Evolutionary conservation across 371 early-diverging fungal species (phyloP), one percentile per base, ranked within the genome.

Genomic region (Mortierella sp.): DNA sequence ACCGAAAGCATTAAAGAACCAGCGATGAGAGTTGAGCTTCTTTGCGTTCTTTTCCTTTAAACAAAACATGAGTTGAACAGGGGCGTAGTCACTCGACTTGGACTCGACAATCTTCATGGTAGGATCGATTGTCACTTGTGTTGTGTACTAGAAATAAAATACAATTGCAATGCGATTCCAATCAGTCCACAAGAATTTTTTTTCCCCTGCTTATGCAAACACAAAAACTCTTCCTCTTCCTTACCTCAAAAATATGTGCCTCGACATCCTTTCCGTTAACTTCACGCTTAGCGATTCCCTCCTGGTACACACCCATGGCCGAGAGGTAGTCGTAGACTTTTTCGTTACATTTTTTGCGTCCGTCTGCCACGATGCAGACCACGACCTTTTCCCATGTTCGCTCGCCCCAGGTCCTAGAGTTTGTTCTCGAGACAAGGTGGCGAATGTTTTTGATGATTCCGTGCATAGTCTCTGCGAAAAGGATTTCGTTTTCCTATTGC

Each of bases 21-120:
- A 96, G 22, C 95, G 87, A 83, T 96, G 95, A 0, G 93, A 93
- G 83, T 96, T 96, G 84, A 96, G 91, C 78, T 96, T 96, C 84
- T 95, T 96, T 10, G 92, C 92, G 69, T 96, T 96, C 70, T 94
- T 89, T 78, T 96, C 95, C 84, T 96, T 96, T 1, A 96, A 77
- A 70, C 94, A 93, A 83, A 96, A 96, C 30, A 96, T 67, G 9
- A 93, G 86, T 80, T 96, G 95, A 0, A 93, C 89, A 0, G 96
- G 96, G 0, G 93, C 93, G 72, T 87, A 87, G 70, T 90, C 89
- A 49, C 64, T 84, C 68, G 77, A 70, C 51, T 66, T 87, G 83
- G 75, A 80, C 77, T 61, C 86, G 73, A 67, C 75, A 69, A 87
- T 77, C 58, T 87, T 84, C 86, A 89, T 86, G 28, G 83, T 67